Evolutionary conservation across 1,139 yeast species (phyloP).

Genomic region (Geotrichum europaeum): DNA sequence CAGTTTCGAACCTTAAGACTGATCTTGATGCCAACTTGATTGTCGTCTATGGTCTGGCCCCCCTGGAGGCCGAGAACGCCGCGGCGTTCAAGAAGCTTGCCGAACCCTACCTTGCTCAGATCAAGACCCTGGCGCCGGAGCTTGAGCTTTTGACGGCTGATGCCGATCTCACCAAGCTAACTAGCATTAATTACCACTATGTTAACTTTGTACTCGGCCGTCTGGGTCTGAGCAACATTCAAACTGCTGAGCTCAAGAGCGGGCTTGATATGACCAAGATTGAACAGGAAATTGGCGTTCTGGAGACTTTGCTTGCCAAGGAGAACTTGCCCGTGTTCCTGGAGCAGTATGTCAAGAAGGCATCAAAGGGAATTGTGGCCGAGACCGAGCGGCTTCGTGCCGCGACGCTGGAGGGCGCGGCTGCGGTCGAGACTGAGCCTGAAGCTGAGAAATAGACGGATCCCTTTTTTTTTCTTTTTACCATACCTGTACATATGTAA

Average conservation of each 20-base stretch:
- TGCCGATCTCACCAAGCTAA: constrained; percentile 1
- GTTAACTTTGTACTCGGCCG: constrained; percentile 14
- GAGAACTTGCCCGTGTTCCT: constrained; percentile 7
- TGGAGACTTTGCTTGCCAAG: constrained; percentile 4
- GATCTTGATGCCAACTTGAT: constrained; percentile 14
- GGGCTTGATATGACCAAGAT: constrained; percentile 10
- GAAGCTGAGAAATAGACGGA: not conserved
- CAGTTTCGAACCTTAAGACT: not conserved
- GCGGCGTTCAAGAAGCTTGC: not conserved
- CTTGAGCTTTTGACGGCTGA: constrained; percentile 3
- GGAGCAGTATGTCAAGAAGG: constrained; percentile 16
- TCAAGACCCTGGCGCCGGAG: not conserved
- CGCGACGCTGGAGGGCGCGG: not conserved
- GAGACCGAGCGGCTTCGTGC: constrained; percentile 10
- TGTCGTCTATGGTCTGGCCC: constrained; percentile 17
- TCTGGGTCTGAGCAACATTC: constrained; percentile 11
- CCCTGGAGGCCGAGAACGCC: constrained; percentile 5
- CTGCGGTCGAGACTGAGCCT: not conserved
- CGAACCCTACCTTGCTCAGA: not conserved
- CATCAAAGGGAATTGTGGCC: constrained; percentile 13
- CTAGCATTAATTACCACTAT: constrained; percentile 11
- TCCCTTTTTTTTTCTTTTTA: not conserved
- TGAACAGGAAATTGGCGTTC: constrained; percentile 2
- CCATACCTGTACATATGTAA: constrained; percentile 4
- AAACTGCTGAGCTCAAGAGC: constrained; percentile 1